A percentile compares a stretch with the other conserved stretches of the same genome.
phyloP scores from a whole-genome alignment of 495 filamentous ascomycete species.

The Cairneyella variabilis region DNA sequence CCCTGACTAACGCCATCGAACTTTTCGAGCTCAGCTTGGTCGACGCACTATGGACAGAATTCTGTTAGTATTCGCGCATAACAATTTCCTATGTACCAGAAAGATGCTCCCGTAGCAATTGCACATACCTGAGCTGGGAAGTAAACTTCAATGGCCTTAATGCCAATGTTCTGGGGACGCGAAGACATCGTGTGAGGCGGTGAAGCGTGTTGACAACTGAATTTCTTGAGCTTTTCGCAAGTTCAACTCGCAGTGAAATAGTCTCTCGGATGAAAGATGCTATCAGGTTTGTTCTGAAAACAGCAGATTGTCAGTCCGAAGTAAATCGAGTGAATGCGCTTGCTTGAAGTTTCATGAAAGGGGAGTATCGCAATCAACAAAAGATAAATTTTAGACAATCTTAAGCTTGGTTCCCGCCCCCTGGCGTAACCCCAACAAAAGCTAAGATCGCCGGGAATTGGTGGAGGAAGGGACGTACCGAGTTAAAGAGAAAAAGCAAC shows the following conservation, averaged over 20 bases:
- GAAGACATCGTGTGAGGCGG: constrained; percentile 59
- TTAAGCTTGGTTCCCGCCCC: not conserved
- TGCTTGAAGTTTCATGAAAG: not conserved
- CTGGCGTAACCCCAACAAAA: not conserved
- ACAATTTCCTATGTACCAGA: not conserved
- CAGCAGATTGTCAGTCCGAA: not conserved
- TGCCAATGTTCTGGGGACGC: constrained; percentile 94
- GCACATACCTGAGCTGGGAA: constrained; percentile 87
- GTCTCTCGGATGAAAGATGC: not conserved
- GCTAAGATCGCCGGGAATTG: not conserved
- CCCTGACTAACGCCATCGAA: constrained; percentile 92
- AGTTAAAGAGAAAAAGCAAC: not conserved
- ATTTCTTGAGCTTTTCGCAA: not conserved
- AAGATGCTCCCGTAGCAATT: not conserved
- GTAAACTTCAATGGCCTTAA: constrained; percentile 99
- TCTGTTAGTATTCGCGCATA: constrained; percentile 14
- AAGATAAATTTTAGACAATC: not conserved
- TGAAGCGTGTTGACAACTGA: not conserved
- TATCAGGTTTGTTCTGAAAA: not conserved
- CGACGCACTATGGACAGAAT: constrained; percentile 69
- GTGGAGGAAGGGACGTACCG: not conserved
- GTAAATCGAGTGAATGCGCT: too few relatives aligned
- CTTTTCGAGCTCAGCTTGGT: constrained; percentile 93
- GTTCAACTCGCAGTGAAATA: not conserved
- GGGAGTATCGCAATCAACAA: not conserved